A percentile compares a stretch with the other conserved stretches of the same genome.
Evolutionary conservation across 495 filamentous ascomycete genomes (phyloP).

Genomic region (Tuber microsphaerosporum): DNA sequence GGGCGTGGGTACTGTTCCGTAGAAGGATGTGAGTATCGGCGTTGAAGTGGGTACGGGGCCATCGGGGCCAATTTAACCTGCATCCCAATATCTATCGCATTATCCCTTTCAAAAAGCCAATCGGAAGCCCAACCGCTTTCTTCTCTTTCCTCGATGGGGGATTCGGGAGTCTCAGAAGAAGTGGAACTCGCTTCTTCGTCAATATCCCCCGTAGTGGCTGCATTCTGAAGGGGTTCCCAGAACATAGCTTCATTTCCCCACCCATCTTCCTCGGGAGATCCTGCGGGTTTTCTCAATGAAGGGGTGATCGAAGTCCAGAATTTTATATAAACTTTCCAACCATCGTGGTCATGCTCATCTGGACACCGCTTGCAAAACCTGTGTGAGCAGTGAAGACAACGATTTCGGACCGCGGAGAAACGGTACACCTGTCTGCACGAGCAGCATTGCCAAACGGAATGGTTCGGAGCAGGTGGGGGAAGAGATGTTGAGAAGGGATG

Average conservation of each 20-base stretch:
- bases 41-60: background rate
- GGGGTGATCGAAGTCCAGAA: constrained; percentile 20
- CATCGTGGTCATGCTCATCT: constrained; percentile 33
- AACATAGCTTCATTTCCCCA: constrained; percentile 1
- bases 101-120: background rate
- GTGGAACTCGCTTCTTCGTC: background rate
- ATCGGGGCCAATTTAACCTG: background rate
- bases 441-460: constrained; percentile 39
- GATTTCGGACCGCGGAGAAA: constrained; percentile 35
- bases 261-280: background rate
- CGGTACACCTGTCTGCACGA: constrained; percentile 26
- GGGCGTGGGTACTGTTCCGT: background rate
- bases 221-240: background rate
- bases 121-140: background rate
- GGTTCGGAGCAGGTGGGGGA: constrained; percentile 5
- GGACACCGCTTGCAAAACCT: constrained; percentile 35
- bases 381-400: constrained; percentile 39
- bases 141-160: background rate
- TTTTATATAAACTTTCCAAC: constrained; percentile 27
- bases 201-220: background rate
- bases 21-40: background rate
- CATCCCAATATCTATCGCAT: background rate
- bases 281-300: background rate
- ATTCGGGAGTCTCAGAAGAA: background rate
- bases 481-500: background rate